phyloP scores from a whole-genome alignment of 768 basidiomycete genomes.

The Boletus barrowsii region DNA sequence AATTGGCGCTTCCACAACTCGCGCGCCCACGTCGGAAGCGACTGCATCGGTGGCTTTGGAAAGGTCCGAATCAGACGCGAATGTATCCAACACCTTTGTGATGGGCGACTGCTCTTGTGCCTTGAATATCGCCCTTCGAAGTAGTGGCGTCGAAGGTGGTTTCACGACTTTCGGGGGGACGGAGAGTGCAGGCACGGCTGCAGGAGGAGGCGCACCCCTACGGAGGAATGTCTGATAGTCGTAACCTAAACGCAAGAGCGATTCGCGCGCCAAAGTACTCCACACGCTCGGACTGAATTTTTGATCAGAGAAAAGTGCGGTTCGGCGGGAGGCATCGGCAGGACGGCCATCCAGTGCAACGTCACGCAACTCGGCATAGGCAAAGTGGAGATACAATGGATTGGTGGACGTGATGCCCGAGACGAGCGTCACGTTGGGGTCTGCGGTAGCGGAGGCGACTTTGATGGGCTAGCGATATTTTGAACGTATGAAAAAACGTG shows the following conservation, averaged over 20 bases:
- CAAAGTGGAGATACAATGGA: constrained; percentile 55
- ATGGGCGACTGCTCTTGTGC: constrained; percentile 46
- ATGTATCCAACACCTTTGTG: constrained; percentile 48
- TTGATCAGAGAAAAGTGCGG: constrained; percentile 64
- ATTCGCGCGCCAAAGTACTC: constrained; percentile 55
- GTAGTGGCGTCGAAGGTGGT: constrained; percentile 36
- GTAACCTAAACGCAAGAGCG: constrained; percentile 56
- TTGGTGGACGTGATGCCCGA: constrained; percentile 61
- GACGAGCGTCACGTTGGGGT: constrained; percentile 55
- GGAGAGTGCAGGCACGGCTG: constrained; percentile 19
- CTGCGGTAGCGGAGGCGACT: constrained; percentile 43
- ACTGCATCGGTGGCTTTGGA: constrained; percentile 49
- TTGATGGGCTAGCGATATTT: constrained; percentile 41
- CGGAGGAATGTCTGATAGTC: constrained; percentile 69
- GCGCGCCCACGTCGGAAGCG: constrained; percentile 30
- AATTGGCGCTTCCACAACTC: constrained; percentile 32
- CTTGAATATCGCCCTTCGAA: constrained; percentile 40
- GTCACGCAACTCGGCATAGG: constrained; percentile 59
- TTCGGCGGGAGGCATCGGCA: constrained; percentile 43
- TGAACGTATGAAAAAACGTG: not conserved
- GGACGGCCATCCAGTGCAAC: constrained; percentile 46
- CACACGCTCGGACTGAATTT: constrained; percentile 64
- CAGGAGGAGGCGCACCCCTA: constrained; percentile 42
- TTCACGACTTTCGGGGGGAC: constrained; percentile 27
- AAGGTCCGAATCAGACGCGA: constrained; percentile 60